Conservation (phyloP, 305 asterid species). For the Lippia alba region DNA sequence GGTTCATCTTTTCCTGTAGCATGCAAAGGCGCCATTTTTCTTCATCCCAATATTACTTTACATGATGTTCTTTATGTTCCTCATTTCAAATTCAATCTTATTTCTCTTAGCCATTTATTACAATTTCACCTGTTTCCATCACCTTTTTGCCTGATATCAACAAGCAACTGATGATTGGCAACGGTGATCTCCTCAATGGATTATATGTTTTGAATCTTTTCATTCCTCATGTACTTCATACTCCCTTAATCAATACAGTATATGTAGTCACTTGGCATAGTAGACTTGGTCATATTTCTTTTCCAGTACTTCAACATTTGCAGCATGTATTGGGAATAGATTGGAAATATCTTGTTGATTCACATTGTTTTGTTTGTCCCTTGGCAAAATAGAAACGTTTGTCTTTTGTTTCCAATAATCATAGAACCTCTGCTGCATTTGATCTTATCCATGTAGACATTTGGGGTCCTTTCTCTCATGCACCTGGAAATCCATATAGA, state of each 20-base stretch:
- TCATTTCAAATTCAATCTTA: too few relatives aligned
- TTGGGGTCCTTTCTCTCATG: background rate
- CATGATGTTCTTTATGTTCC: too few relatives aligned
- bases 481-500: background rate
- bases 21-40: too few relatives aligned
- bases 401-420: background rate
- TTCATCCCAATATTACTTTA: too few relatives aligned
- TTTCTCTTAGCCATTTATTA: too few relatives aligned
- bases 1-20: too few relatives aligned
- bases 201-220: background rate
- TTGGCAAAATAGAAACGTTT: background rate
- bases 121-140: too few relatives aligned
- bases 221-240: background rate
- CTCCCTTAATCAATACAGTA: background rate
- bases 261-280: background rate
- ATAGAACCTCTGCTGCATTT: background rate
- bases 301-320: background rate
- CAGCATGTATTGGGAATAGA: background rate
- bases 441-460: background rate
- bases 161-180: too few relatives aligned
- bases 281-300: background rate
- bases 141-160: too few relatives aligned
- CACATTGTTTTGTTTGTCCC: background rate
- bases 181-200: background rate
- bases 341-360: background rate